Conservation (phyloP, 257 asterid species). For the Fraxinus excelsior region DNA sequence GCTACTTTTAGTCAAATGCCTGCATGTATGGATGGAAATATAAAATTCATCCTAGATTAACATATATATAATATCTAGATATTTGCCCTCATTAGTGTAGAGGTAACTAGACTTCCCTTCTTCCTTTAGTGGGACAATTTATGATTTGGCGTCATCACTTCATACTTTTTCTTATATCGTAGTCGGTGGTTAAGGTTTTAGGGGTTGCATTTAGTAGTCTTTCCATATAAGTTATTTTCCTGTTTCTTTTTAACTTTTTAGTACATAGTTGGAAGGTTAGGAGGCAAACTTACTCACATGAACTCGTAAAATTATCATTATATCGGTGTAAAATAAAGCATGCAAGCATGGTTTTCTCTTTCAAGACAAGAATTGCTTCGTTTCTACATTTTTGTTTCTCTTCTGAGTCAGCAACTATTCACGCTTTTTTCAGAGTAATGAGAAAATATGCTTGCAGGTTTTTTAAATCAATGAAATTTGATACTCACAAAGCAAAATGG, state of each 20-base stretch:
- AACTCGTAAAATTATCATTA: too few species aligned
- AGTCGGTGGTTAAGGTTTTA: too few species aligned
- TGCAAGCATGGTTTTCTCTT: neutral
- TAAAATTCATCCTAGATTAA: neutral
- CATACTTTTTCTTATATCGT: too few species aligned
- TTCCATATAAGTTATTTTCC: neutral
- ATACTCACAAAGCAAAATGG: conserved; percentile 80
- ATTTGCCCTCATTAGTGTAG: too few species aligned
- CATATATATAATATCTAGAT: too few species aligned
- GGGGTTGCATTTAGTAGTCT: too few species aligned
- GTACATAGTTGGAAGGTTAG: neutral
- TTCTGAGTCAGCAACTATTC: conserved; percentile 26
- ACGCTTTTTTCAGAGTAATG: neutral
- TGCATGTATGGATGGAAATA: conserved; percentile 11
- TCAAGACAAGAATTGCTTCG: neutral
- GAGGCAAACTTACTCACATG: neutral
- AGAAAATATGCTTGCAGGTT: conserved; percentile 49
- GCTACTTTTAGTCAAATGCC: conserved; percentile 18
- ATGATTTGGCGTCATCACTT: too few species aligned
- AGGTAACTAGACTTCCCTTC: too few species aligned
- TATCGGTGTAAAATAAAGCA: neutral
- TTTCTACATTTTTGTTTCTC: conserved; percentile 8
- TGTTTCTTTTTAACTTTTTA: neutral
- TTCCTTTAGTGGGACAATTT: too few species aligned
- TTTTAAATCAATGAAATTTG: conserved; percentile 89